Evolutionary conservation across 164 flowering plant genomes (phyloP).

Genomic region (Stephania japonica): DNA sequence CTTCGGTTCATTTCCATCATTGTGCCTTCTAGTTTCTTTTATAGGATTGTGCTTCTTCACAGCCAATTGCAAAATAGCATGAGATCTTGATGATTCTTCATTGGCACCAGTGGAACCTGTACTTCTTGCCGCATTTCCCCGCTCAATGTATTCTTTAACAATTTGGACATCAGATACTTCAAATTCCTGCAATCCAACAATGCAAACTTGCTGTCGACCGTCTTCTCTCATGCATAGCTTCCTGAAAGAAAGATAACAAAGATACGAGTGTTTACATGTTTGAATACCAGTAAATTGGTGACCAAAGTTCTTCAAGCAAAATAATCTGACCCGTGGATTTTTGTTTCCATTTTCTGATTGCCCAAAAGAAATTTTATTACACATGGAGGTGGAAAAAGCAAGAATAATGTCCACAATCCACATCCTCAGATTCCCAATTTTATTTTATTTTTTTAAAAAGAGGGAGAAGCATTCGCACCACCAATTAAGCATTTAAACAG

Average conservation of each 20-base stretch:
- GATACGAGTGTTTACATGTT: neutral
- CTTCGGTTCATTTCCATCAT: slow-evolving; percentile 63
- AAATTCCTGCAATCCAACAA: slow-evolving; percentile 97
- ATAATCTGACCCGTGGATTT: no score
- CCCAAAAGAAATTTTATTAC: neutral
- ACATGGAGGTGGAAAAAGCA: neutral
- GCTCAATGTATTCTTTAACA: slow-evolving; percentile 91
- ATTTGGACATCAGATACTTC: slow-evolving; percentile 95
- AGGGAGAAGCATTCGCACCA: neutral
- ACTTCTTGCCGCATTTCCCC: slow-evolving; percentile 89
- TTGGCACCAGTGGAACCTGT: slow-evolving; percentile 99
- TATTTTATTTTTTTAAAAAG: no score
- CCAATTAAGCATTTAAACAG: neutral
- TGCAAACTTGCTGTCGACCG: slow-evolving; percentile 97
- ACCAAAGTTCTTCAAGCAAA: no score
- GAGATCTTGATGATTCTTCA: slow-evolving; percentile 98
- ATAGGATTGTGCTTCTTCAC: slow-evolving; percentile 79
- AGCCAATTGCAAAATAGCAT: slow-evolving; percentile 90
- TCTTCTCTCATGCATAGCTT: slow-evolving; percentile 99
- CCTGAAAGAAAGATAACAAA: slow-evolving; percentile 36
- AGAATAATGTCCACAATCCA: neutral
- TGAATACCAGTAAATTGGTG: no score
- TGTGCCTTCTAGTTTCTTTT: slow-evolving; percentile 57
- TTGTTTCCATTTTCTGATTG: neutral
- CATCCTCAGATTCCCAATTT: neutral